These are phyloP conservation scores for Alternaria sp. DNA, from an alignment of 2,329 filamentous ascomycete species.

Conservation along the genomic window DNA sequence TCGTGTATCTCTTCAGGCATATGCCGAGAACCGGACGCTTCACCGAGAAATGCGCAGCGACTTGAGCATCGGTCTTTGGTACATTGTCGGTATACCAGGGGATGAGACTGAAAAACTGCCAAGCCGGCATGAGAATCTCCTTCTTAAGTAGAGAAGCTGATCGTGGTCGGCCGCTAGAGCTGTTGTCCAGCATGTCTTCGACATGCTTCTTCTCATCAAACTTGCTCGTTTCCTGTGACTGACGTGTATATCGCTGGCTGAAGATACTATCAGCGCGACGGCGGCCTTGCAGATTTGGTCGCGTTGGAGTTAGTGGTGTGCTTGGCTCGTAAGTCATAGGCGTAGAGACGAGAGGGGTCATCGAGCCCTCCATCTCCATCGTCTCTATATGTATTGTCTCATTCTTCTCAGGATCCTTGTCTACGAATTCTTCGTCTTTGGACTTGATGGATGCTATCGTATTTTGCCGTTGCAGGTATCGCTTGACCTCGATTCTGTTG, in stretches of 20 bases:
- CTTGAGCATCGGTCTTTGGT: conserved; percentile 73
- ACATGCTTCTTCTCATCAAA: conserved; percentile 57
- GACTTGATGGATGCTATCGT: conserved; percentile 60
- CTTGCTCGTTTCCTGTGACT: conserved; percentile 56
- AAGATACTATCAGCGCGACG: conserved; percentile 58
- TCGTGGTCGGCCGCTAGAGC: conserved; percentile 41
- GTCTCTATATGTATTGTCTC: conserved; percentile 53
- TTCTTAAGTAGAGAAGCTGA: conserved; percentile 62
- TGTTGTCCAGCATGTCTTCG: conserved; percentile 47
- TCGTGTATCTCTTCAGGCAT: conserved; percentile 87
- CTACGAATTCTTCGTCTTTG: conserved; percentile 29
- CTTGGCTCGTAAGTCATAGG: conserved; percentile 36
- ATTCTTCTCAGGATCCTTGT: conserved; percentile 43
- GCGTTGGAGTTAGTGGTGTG: conserved; percentile 32
- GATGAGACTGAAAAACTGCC: conserved; percentile 95
- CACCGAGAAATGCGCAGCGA: conserved; percentile 85
- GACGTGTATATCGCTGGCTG: conserved; percentile 51
- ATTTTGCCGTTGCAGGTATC: conserved; percentile 70
- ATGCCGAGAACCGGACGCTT: conserved; percentile 87
- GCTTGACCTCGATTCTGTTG: conserved; percentile 84
- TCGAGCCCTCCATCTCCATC: conserved; percentile 45
- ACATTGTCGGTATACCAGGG: conserved; percentile 84
- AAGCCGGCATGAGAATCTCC: conserved; percentile 92
- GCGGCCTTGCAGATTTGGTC: conserved; percentile 41
- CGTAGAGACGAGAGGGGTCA: conserved; percentile 45